A percentile compares a stretch with the other conserved stretches of the same genome.
phyloP scores from a whole-genome alignment of 495 filamentous ascomycete genomes.

The Penicilliopsis zonata region DNA sequence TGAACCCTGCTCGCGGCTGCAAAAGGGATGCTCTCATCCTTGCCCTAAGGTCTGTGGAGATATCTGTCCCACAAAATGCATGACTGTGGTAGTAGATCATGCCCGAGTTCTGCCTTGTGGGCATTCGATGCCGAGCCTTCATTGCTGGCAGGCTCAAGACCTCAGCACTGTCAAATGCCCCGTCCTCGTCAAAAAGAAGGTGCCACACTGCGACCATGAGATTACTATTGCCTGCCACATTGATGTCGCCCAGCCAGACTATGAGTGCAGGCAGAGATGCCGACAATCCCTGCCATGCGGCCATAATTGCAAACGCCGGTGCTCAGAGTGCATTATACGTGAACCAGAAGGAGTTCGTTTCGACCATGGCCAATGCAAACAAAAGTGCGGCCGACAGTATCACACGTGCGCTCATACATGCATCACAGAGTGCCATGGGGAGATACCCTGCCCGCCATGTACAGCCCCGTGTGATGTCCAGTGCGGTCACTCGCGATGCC shows the following conservation, averaged over 20 bases:
- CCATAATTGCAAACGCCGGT: slow-evolving; percentile 43
- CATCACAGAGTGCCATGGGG: slow-evolving; percentile 38
- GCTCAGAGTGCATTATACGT: slow-evolving; percentile 32
- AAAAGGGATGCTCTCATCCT: slow-evolving; percentile 44
- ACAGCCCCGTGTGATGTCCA: slow-evolving; percentile 42
- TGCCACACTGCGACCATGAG: slow-evolving; percentile 44
- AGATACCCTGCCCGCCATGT: slow-evolving; percentile 42
- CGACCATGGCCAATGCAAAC: slow-evolving; percentile 39
- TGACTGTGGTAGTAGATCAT: slow-evolving; percentile 17
- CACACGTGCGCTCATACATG: slow-evolving; percentile 50
- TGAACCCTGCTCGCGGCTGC: slow-evolving; percentile 45
- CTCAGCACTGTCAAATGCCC: slow-evolving; percentile 23
- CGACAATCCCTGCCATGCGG: slow-evolving; percentile 39
- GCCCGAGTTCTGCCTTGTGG: slow-evolving; percentile 45
- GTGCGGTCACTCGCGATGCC: slow-evolving; percentile 51
- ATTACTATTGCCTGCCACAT: slow-evolving; percentile 37
- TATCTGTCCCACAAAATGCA: slow-evolving; percentile 37
- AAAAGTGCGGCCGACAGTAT: slow-evolving; percentile 40
- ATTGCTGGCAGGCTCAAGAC: slow-evolving; percentile 41
- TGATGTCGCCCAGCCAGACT: slow-evolving; percentile 20
- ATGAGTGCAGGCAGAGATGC: slow-evolving; percentile 38
- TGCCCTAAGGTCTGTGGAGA: slow-evolving; percentile 54
- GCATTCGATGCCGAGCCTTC: slow-evolving; percentile 33
- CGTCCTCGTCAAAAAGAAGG: slow-evolving; percentile 22
- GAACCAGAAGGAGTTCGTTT: slow-evolving; percentile 12